Evolutionary conservation across 73 alveolate species (phyloP).

Genomic region (Tetrahymena elliotti): DNA sequence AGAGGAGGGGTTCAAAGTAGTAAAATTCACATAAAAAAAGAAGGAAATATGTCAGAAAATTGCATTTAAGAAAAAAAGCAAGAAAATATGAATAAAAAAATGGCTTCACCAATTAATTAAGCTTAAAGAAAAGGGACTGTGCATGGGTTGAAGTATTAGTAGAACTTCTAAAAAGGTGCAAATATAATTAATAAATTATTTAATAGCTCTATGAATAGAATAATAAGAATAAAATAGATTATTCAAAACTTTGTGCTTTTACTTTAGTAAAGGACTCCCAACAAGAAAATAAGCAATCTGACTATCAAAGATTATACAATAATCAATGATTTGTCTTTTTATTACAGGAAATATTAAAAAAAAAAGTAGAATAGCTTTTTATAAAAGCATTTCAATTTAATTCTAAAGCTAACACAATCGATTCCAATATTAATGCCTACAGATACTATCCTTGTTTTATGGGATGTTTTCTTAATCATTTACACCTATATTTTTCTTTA

Average conservation of each 20-base stretch:
- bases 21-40: too few relatives aligned
- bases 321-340: not conserved
- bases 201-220: not conserved
- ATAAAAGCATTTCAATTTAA: not conserved
- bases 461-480: not conserved
- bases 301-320: not conserved
- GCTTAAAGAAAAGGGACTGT: too few relatives aligned
- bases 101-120: not conserved
- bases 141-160: not conserved
- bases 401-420: not conserved
- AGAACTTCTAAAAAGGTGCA: not conserved
- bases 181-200: too few relatives aligned
- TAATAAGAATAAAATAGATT: not conserved
- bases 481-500: not conserved
- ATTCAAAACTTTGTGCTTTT: not conserved
- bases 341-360: not conserved
- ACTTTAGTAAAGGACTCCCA: not conserved
- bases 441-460: not conserved
- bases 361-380: not conserved
- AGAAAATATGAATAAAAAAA: not conserved
- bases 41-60: too few relatives aligned
- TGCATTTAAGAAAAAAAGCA: too few relatives aligned
- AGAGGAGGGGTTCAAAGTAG: too few relatives aligned
- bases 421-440: not conserved
- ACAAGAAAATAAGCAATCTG: not conserved